Evolutionary conservation across 225 moss, liverwort and hornwort species (phyloP), one percentile per base, ranked within the genome.

Genomic region (Physcomitrellopsis africana): DNA sequence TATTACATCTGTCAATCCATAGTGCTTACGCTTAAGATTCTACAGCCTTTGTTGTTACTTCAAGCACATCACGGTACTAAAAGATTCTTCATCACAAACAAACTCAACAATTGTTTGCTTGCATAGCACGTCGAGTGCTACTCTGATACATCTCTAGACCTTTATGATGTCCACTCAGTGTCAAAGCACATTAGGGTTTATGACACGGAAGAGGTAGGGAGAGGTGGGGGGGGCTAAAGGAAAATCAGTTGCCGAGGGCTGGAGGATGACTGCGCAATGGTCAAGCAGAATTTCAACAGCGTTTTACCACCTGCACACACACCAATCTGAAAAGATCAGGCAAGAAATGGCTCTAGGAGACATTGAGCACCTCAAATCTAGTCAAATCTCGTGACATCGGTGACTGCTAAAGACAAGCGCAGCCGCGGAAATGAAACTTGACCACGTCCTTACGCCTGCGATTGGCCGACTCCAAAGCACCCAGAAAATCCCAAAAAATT

Each of bases 131-230:
- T 15, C 15, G 13, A 49, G 15, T 15, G 15, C 49, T 49, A 49
- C 23, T 60, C 72, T 49, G 56, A 44, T 14, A 5, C 12, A 14
- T 14, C 51, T 17, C 14, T 17, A 18, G 3, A 57, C 18, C 47
- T 56, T 45, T 70, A 44, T 44, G 55, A 42, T 18, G 47, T 47
- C 59, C 32, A 37, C 24, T 10, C 17, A 46, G 26, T 24, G 27
- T n/a, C 46, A 44, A 32, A 29, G 22, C 60, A 54, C 68, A 61
- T 72, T 83, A 83, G 79, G 79, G 83, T 83, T 83, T 72, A 78
- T 65, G 73, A 45, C 18, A 42, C 53, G 37, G 29, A 32, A 37
- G 32, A 9, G 15, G 3, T n/a, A 17, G 22, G 5, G 22, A 13
- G 16, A 43, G 43, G 41, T 14, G 45, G 24, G 57, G 37, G 70